phyloP scores from a whole-genome alignment of 164 flowering plant species.

The Paratinospora sagittata region DNA sequence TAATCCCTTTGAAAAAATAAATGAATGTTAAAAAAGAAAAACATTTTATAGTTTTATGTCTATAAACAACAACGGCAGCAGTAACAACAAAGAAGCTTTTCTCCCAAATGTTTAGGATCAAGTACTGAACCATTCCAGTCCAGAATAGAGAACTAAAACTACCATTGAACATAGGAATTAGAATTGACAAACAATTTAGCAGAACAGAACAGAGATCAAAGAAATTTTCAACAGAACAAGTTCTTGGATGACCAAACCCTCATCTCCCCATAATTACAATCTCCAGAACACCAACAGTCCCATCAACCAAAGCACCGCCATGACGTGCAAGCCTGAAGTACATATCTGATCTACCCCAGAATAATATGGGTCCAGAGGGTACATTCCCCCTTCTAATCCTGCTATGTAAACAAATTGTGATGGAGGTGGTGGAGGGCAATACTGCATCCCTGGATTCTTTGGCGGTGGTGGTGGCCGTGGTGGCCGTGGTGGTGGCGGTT shows the following conservation, averaged over 20 bases:
- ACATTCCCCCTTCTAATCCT: background rate
- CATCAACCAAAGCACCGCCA: background rate
- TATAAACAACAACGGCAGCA: background rate
- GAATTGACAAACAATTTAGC: background rate
- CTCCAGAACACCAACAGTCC: background rate
- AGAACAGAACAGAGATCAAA: background rate
- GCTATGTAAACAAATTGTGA: background rate
- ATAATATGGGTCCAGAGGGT: background rate
- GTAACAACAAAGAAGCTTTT: no score
- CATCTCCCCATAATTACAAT: background rate
- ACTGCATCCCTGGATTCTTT: background rate
- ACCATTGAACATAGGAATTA: background rate
- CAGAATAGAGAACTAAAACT: background rate
- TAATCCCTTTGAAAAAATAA: no score
- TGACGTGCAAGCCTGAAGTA: background rate
- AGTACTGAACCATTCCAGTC: background rate
- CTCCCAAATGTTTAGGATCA: no score
- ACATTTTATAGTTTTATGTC: no score
- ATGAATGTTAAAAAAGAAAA: no score
- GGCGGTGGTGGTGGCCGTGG: no score
- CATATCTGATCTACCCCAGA: background rate
- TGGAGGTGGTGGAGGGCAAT: background rate
- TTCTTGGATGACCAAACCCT: background rate
- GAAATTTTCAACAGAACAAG: background rate
- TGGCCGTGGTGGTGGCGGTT: background rate